Evolutionary conservation across 163 green algal species (phyloP), one percentile per base, ranked within the genome.

Genomic region (Prototheca wickerhamii): DNA sequence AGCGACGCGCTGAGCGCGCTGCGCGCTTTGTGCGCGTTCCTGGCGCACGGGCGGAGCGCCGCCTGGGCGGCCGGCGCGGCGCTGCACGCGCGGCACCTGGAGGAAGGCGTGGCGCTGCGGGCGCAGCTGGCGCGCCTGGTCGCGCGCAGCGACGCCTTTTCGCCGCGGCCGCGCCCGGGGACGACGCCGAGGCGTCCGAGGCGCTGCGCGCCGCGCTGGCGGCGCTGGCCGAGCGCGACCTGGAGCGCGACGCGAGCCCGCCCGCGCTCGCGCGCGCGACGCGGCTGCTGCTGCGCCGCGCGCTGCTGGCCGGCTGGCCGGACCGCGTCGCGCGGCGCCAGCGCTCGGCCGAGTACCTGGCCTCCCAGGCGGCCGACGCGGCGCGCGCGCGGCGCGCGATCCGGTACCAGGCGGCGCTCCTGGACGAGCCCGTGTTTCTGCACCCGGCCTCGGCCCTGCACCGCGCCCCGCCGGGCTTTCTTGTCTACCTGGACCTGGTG

Each of bases 301-400:
- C 82, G 12, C 58, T 96, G 26, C 83, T 83, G n/a, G 82, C 84
- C 15, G 92, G 92, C 1, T 98, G 92, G 92, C 84, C 82, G 6
- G 92, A 98, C 65, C 82, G 88, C 61, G 75, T 91, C 34, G 69
- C 81, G 1, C 61, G 77, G 18, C 64, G 86, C 23, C 74, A 87
- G 31, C 76, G 79, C 8, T 76, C 67, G 0, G 51, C 68, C 0
- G 85, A 85, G 60, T 73, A 87, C 60, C 23, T 87, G 0, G 34
- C 71, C 2, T 35, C 55, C 8, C 60, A 57, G 34, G 56, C 43
- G 42, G 69, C 71, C 55, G 28, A 69, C 52, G 64, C 40, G 51
- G 51, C 46, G 1, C 0, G 25, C 18, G 4, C 42, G 30, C 58
- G 35, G 29, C 77, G 82, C 18, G 82, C 83, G 3, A 67, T 89